Percentiles rank a stretch among this genome's conserved stretches.
Evolutionary conservation across 768 basidiomycete genomes (phyloP).

Genomic region (Holtermanniella nyarrowii): DNA sequence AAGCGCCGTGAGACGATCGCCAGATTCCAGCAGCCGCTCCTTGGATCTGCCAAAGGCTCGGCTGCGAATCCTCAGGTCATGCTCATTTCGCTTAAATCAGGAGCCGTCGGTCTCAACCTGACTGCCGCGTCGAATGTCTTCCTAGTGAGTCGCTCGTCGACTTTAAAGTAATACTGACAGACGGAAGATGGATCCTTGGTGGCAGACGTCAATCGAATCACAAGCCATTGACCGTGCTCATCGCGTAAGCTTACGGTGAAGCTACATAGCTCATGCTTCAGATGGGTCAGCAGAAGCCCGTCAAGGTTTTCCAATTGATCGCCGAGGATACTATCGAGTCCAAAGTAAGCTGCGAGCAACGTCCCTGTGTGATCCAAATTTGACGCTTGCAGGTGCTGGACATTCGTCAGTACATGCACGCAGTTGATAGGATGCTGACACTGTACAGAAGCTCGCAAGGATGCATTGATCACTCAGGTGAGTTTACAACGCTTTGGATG

Average conservation of each 20-base stretch:
- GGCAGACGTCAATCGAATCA: constrained; percentile 33
- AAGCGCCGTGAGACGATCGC: constrained; percentile 67
- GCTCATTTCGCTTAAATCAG: constrained; percentile 77
- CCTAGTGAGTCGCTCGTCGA: constrained; percentile 25
- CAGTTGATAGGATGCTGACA: background rate
- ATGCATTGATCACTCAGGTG: constrained; percentile 65
- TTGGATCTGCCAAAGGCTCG: background rate
- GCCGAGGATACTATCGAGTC: constrained; percentile 82
- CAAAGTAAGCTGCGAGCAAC: constrained; percentile 44
- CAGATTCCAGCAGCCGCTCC: constrained; percentile 45
- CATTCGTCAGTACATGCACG: constrained; percentile 46
- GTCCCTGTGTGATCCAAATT: background rate
- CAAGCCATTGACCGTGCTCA: constrained; percentile 29
- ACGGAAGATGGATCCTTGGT: constrained; percentile 33
- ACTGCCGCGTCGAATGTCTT: constrained; percentile 74
- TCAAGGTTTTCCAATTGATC: constrained; percentile 80
- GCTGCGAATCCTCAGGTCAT: constrained; percentile 59
- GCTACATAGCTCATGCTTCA: constrained; percentile 25
- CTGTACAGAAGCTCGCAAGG: constrained; percentile 58
- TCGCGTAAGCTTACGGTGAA: constrained; percentile 10
- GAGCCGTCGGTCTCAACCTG: constrained; percentile 75
- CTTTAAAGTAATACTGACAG: background rate
- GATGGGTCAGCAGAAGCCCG: constrained; percentile 72
- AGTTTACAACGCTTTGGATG: constrained; percentile 5
- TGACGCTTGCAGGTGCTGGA: constrained; percentile 47